Conservation (phyloP, 2,329 filamentous ascomycete species). For the Trichoderma arundinaceum region DNA sequence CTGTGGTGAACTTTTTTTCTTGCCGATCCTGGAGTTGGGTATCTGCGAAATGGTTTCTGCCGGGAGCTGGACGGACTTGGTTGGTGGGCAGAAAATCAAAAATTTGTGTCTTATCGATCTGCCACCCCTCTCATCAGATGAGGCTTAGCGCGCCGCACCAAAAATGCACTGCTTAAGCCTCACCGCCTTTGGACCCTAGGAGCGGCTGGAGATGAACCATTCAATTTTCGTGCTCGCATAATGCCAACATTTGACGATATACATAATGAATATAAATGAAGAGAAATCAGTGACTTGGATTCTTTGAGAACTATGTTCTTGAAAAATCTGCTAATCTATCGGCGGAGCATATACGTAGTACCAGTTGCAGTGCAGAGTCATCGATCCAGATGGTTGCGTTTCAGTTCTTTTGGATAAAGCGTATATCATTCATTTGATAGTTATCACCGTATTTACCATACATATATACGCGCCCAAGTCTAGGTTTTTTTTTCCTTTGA, state of each 20-base stretch:
- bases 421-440: background rate
- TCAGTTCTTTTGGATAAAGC: background rate
- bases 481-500: too few species aligned
- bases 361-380: background rate
- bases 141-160: slow-evolving; percentile 38
- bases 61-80: slow-evolving; percentile 6
- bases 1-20: background rate
- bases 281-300: background rate
- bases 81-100: slow-evolving; percentile 44
- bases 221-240: too few species aligned
- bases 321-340: background rate
- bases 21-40: background rate
- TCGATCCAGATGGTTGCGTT: background rate
- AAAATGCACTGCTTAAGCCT: slow-evolving; percentile 32
- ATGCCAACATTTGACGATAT: too few species aligned
- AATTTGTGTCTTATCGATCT: slow-evolving; percentile 50
- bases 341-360: background rate
- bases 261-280: too few species aligned
- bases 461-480: too few species aligned
- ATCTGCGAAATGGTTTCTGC: slow-evolving; percentile 9
- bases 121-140: slow-evolving; percentile 45
- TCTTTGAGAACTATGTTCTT: background rate
- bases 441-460: background rate
- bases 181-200: slow-evolving; percentile 42
- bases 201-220: background rate